Percentiles rank a stretch among this genome's conserved stretches.
These are phyloP conservation scores for Pythium insidiosum DNA, from an alignment of 352 stramenopile species.

Conservation along the genomic window DNA sequence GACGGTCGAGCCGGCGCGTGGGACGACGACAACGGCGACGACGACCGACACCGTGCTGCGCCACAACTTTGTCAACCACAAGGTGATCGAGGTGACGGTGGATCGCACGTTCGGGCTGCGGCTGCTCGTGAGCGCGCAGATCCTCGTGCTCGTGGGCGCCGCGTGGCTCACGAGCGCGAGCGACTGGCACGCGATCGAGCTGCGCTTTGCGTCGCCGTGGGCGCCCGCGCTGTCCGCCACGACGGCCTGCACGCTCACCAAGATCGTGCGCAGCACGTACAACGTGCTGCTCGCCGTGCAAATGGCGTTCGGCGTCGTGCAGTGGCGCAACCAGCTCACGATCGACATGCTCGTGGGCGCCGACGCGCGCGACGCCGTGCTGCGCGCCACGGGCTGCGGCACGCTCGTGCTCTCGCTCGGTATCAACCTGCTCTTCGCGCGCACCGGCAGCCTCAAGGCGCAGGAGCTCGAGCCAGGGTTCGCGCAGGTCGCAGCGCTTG, in stretches of 20 bases:
- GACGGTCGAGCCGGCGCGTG: constrained; percentile 8
- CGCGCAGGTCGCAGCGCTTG: constrained; percentile 21
- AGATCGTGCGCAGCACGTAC: constrained; percentile 31
- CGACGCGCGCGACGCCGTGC: constrained; percentile 15
- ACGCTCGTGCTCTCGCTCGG: constrained; percentile 21
- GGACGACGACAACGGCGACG: neutral
- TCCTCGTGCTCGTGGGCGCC: constrained; percentile 22
- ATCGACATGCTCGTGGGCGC: constrained; percentile 30
- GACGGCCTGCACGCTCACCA: constrained; percentile 24
- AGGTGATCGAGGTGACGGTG: constrained; percentile 29
- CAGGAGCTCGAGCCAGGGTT: constrained; percentile 29
- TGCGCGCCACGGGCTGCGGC: constrained; percentile 22
- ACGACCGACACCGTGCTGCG: constrained; percentile 17
- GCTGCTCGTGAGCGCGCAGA: constrained; percentile 22
- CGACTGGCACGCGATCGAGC: constrained; percentile 19
- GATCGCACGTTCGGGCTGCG: constrained; percentile 24
- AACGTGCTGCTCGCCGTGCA: constrained; percentile 28
- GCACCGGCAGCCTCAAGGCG: constrained; percentile 22
- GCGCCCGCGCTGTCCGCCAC: constrained; percentile 13
- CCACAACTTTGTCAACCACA: constrained; percentile 35
- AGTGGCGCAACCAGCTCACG: constrained; percentile 24
- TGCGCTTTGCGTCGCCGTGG: constrained; percentile 19
- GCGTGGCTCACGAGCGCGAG: constrained; percentile 23
- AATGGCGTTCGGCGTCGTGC: constrained; percentile 22
- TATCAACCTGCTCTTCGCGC: constrained; percentile 21